phyloP scores from a whole-genome alignment of 306 rosid genomes.

The Vachellia pachyceras region DNA sequence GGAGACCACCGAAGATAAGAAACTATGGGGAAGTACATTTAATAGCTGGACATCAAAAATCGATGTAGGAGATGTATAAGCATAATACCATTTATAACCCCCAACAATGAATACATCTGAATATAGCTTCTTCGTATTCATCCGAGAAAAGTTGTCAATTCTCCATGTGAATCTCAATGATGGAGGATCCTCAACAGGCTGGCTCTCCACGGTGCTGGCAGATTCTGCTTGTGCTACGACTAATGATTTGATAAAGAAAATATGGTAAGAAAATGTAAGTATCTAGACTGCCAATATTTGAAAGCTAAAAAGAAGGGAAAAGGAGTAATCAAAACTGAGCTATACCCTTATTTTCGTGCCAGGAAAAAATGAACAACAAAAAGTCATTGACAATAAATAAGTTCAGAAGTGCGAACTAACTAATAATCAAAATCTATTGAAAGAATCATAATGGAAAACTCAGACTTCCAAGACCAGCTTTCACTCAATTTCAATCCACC shows the following conservation, averaged over 20 bases:
- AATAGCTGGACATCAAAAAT: constrained; percentile 11
- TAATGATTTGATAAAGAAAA: constrained; percentile 42
- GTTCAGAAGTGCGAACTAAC: constrained; percentile 30
- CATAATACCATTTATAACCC: constrained; percentile 78
- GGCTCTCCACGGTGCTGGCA: constrained; percentile 71
- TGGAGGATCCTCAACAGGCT: constrained; percentile 81
- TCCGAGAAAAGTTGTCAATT: constrained; percentile 75
- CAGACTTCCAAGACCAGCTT: constrained; percentile 14
- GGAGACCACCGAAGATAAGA: constrained; percentile 16
- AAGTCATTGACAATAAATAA: constrained; percentile 24
- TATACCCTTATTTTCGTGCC: constrained; percentile 22
- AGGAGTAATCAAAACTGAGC: constrained; percentile 13
- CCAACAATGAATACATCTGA: constrained; percentile 80
- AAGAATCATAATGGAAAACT: constrained; percentile 28
- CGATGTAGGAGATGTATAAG: constrained; percentile 12
- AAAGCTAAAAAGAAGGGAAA: background rate
- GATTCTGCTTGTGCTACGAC: constrained; percentile 76
- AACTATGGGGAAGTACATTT: background rate
- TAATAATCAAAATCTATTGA: constrained; percentile 1
- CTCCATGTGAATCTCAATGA: constrained; percentile 81
- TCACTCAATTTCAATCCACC: background rate
- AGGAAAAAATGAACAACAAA: constrained; percentile 7
- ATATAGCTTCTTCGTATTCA: constrained; percentile 72
- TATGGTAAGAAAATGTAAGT: constrained; percentile 25
- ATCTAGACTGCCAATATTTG: constrained; percentile 24